Percentiles rank a stretch among this genome's conserved stretches.
phyloP scores from a whole-genome alignment of 495 filamentous ascomycete species.

The Hamigera avellanea region DNA sequence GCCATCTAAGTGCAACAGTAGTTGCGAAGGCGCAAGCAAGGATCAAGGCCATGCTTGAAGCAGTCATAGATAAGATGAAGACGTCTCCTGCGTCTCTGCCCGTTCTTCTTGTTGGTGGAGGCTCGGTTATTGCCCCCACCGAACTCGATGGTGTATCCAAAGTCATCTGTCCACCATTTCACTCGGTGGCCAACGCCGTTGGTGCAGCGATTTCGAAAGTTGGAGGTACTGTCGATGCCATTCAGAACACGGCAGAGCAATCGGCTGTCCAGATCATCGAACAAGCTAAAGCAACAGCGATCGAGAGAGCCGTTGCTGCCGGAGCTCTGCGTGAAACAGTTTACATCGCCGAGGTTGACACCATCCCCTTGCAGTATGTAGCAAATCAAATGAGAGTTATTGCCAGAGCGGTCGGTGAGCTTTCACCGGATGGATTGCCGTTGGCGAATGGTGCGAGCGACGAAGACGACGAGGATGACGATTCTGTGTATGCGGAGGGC shows the following conservation, averaged over 20 bases:
- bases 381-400: conserved; percentile 22
- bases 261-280: conserved; percentile 19
- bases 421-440: not conserved
- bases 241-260: conserved; percentile 25
- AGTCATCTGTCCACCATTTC: not conserved
- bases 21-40: too few species aligned
- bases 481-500: conserved; percentile 1
- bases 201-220: conserved; percentile 43
- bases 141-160: too few species aligned
- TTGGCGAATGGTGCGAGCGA: not conserved
- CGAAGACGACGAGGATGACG: conserved; percentile 4
- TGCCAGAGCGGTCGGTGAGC: conserved; percentile 3
- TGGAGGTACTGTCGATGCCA: conserved; percentile 34
- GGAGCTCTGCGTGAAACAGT: conserved; percentile 16
- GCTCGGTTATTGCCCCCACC: too few species aligned
- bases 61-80: too few species aligned
- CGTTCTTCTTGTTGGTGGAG: too few species aligned
- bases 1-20: not conserved
- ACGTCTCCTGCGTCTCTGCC: too few species aligned
- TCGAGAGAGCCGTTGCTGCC: conserved; percentile 27
- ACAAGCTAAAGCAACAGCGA: conserved; percentile 24
- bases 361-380: conserved; percentile 25
- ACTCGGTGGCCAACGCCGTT: conserved; percentile 43
- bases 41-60: too few species aligned
- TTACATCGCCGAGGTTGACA: conserved; percentile 22